A percentile compares a stretch with the other conserved stretches of the same genome.
These are phyloP conservation scores for Flaveria trinervia DNA, from an alignment of 129 eudicot species.

Conservation along the genomic window DNA sequence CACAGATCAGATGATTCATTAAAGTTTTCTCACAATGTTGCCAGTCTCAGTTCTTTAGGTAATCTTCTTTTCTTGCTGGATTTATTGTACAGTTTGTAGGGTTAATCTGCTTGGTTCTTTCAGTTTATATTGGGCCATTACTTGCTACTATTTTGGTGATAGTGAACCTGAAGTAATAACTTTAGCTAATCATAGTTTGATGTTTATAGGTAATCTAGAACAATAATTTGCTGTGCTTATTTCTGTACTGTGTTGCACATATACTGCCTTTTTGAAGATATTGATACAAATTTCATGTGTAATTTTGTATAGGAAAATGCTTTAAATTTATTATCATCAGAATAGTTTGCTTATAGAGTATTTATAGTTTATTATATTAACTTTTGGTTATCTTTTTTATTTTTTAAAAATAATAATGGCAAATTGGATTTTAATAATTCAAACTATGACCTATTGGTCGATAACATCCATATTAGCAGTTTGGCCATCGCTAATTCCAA, in stretches of 20 bases:
- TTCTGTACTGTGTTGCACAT: background rate
- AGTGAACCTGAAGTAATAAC: background rate
- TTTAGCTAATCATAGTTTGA: background rate
- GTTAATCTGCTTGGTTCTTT: background rate
- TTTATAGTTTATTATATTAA: background rate
- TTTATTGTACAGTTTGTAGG: background rate
- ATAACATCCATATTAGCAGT: no score
- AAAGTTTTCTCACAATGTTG: conserved; percentile 6
- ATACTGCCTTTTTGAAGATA: background rate
- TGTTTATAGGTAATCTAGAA: background rate
- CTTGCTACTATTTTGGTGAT: background rate
- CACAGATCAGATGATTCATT: conserved; percentile 57
- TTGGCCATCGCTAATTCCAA: no score
- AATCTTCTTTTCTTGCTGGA: conserved; percentile 20
- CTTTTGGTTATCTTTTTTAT: background rate
- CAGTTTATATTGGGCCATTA: background rate
- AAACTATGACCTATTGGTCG: no score
- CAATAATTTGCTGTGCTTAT: background rate
- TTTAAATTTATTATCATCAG: background rate
- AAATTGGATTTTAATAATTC: no score
- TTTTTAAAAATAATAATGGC: no score
- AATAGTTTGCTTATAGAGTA: background rate
- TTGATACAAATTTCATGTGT: background rate
- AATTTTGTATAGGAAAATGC: background rate
- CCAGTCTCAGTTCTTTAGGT: conserved; percentile 29